These are phyloP conservation scores for Panicum miliaceum DNA, from an alignment of 176 grass and related monocot genomes.

Conservation along the genomic window DNA sequence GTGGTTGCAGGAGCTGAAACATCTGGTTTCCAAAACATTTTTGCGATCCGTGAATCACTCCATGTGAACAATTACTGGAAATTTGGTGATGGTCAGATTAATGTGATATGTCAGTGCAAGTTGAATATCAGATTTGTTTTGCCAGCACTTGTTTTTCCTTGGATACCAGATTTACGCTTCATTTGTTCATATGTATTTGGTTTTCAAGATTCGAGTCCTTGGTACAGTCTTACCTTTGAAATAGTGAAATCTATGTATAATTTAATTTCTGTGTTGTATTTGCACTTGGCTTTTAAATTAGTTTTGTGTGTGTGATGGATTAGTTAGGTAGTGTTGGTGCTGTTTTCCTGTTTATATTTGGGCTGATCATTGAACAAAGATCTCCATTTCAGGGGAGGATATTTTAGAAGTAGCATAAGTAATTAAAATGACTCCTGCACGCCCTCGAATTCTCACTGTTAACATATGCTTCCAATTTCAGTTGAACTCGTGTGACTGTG, in stretches of 20 bases:
- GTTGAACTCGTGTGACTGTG: background rate
- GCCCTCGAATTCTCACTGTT: background rate
- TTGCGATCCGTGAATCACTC: background rate
- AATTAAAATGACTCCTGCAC: background rate
- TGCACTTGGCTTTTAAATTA: background rate
- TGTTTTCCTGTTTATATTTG: background rate
- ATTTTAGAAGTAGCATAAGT: background rate
- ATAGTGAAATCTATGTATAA: background rate
- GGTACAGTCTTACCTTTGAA: background rate
- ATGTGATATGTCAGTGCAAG: background rate
- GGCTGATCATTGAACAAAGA: background rate
- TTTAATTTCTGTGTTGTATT: background rate
- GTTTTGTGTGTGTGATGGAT: too few relatives aligned
- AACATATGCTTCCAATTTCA: background rate
- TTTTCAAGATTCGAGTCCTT: background rate
- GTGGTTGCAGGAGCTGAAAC: background rate
- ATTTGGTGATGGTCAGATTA: background rate
- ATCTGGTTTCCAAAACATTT: background rate
- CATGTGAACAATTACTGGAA: background rate
- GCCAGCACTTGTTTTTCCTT: too few relatives aligned
- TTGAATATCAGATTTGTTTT: background rate
- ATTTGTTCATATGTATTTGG: background rate
- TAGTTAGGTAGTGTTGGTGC: background rate
- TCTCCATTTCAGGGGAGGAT: background rate
- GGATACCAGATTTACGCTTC: background rate